Evolutionary conservation across 805 yeast species (phyloP), one percentile per base, ranked within the genome.

Genomic region (Saccharomyces kudriavzevii): DNA sequence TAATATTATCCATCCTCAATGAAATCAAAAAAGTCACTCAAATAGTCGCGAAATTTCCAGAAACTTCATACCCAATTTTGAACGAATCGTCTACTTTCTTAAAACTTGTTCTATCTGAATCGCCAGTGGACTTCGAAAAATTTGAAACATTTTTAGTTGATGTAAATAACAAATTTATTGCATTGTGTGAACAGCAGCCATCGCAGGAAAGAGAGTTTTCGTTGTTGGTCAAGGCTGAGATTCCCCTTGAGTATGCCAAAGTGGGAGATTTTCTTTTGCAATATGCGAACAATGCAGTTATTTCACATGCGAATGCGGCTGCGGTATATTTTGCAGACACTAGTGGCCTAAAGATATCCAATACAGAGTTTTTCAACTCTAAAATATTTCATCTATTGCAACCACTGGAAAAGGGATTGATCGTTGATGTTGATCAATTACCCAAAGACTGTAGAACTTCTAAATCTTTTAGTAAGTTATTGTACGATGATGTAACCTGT

Each of bases 141-240:
- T 83, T 83, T 63, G 90, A 85, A 59, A 77, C 75, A 46, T 84
- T 82, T 61, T 68, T 85, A 54, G 68, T 77, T n/a, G 86, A 82
- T 50, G 77, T 84, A 29, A 89, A 71, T 49, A 64, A 57, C 43
- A 66, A 65, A 45, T 60, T 67, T 40, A 57, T 60, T 1, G 63
- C 66, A 3, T 53, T 63, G 27, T 63, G 63, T 61, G 69, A 72
- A 59, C 61, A 65, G 56, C 63, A 64, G 51, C 60, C 58, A n/a
- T 51, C 58, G 4, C 49, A 48, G 24, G 49, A 54, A 5, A 54
- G 63, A 40, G 70, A 71, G 43, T 67, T 74, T 22, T 68, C 80
- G 1, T 65, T 83, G 11, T 75, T 77, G 14, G 66, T 83, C 4
- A 91, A 87, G 60, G 92, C 89, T 0, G 76, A 73, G 50, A 68